phyloP scores from a whole-genome alignment of 2,329 filamentous ascomycete species.

The Endothia cerciana region DNA sequence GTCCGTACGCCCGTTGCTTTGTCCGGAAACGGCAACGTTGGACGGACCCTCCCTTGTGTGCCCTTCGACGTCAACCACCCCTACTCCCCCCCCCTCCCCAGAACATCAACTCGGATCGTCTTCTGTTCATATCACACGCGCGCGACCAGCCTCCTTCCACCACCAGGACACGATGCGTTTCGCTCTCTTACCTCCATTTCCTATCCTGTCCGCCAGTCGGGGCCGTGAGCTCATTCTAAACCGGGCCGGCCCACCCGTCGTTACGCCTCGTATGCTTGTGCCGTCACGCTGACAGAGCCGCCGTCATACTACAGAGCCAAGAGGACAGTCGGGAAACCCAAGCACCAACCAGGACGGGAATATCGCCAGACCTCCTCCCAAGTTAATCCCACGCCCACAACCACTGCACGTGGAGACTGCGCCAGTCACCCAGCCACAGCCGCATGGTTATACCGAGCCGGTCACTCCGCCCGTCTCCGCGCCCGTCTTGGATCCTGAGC shows the following conservation, averaged over 20 bases:
- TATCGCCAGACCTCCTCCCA: conserved; percentile 21
- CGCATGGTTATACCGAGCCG: conserved; percentile 50
- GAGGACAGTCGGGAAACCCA: conserved; percentile 24
- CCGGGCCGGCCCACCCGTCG: neutral
- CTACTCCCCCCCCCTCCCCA: neutral
- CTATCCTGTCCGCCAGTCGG: conserved; percentile 1
- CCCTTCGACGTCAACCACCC: neutral
- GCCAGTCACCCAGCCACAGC: conserved; percentile 30
- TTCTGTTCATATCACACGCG: neutral
- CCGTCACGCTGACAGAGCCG: conserved; percentile 20
- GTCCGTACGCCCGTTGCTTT: conserved; percentile 9
- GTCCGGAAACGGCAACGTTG: conserved; percentile 20
- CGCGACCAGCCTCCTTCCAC: neutral
- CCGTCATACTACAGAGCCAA: conserved; percentile 21
- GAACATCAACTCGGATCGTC: neutral
- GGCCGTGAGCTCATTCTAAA: neutral
- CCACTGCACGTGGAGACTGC: conserved; percentile 21
- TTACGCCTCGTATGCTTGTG: conserved; percentile 3
- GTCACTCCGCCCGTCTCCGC: conserved; percentile 41
- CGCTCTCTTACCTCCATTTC: neutral
- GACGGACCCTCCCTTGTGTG: conserved; percentile 1
- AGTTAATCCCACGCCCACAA: conserved; percentile 26
- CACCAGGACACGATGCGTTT: neutral
- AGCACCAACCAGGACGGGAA: conserved; percentile 18
- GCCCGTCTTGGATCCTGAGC: conserved; percentile 44